phyloP scores from a whole-genome alignment of 2,329 filamentous ascomycete genomes.

The Venturia pyrina region DNA sequence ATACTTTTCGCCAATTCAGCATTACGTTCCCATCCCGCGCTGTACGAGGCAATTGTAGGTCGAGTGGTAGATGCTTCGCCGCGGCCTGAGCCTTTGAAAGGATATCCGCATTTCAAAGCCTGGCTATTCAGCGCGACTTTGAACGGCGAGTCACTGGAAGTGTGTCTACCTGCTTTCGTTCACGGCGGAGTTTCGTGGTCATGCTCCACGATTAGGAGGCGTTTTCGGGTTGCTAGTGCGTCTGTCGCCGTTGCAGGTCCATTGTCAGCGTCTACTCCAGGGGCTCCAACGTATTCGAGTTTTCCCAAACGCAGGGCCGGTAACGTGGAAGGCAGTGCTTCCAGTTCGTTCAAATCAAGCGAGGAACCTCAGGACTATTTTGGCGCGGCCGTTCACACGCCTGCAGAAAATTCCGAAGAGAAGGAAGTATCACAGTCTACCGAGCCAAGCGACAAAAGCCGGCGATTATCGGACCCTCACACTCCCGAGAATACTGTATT shows the following conservation, averaged over 20 bases:
- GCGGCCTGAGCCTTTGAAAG: conserved; percentile 31
- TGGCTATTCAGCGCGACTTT: conserved; percentile 55
- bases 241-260: conserved; percentile 11
- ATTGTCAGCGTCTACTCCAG: conserved; percentile 1
- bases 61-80: conserved; percentile 29
- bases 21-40: conserved; percentile 46
- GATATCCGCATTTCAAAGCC: conserved; percentile 55
- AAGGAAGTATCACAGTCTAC: not conserved
- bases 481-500: not conserved
- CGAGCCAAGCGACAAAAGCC: not conserved
- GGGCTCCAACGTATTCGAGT: conserved; percentile 13
- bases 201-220: conserved; percentile 56
- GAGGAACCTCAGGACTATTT: conserved; percentile 10
- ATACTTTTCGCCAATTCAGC: conserved; percentile 61
- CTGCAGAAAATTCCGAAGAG: not conserved
- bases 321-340: not conserved
- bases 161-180: conserved; percentile 41
- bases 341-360: not conserved
- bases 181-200: conserved; percentile 63
- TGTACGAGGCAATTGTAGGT: conserved; percentile 48
- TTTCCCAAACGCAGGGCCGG: not conserved
- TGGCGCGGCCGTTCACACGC: conserved; percentile 4
- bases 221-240: conserved; percentile 58
- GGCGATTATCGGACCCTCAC: not conserved
- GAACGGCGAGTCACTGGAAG: conserved; percentile 42